Percentiles rank a stretch among this genome's conserved stretches.
phyloP scores from a whole-genome alignment of 768 basidiomycete genomes.

The Russula dissimulans region DNA sequence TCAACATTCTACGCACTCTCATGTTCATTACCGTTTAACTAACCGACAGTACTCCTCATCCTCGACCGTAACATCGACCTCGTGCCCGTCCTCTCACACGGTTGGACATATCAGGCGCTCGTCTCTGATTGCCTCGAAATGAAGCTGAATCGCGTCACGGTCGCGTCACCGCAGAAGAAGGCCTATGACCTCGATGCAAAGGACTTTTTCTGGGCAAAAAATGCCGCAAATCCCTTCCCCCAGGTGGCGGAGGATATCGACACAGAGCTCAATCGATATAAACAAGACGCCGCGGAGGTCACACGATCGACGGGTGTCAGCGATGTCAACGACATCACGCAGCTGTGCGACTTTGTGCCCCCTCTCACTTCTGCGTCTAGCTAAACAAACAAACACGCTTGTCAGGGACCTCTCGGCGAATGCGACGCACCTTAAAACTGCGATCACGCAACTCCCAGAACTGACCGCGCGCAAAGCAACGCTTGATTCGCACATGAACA shows the following conservation, averaged over 20 bases:
- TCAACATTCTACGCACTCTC: background rate
- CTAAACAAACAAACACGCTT: background rate
- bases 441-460: constrained; percentile 94
- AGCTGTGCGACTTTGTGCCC: constrained; percentile 55
- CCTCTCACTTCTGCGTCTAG: background rate
- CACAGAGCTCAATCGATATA: constrained; percentile 80
- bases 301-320: constrained; percentile 94
- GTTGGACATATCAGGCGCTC: constrained; percentile 98
- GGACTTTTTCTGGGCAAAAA: constrained; percentile 98
- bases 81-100: constrained; percentile 87
- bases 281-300: constrained; percentile 93
- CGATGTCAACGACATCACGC: constrained; percentile 90
- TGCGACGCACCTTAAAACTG: constrained; percentile 90
- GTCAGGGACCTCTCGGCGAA: constrained; percentile 82
- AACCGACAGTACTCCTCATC: constrained; percentile 72
- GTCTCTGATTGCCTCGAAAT: constrained; percentile 97
- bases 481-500: constrained; percentile 98
- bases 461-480: constrained; percentile 94
- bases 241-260: constrained; percentile 98
- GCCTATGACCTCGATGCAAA: constrained; percentile 96
- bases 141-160: constrained; percentile 89
- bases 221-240: constrained; percentile 93
- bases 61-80: constrained; percentile 93
- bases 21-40: constrained; percentile 4
- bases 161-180: constrained; percentile 65